Percentiles rank a stretch among this genome's conserved stretches.
phyloP scores from a whole-genome alignment of 352 stramenopile genomes.

The Globisporangium mamillatum region DNA sequence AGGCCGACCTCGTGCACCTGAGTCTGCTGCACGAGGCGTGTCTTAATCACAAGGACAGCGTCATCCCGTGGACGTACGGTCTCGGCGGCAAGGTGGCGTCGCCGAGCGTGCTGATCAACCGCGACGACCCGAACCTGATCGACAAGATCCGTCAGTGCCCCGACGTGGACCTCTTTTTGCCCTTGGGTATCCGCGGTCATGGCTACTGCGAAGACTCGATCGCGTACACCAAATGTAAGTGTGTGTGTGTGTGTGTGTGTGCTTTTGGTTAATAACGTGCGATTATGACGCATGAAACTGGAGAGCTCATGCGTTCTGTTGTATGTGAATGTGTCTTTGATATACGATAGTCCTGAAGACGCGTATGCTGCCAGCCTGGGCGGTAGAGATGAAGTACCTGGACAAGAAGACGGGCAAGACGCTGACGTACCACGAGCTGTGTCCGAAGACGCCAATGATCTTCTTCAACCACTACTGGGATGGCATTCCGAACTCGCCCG shows the following conservation, averaged over 20 bases:
- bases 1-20: slow-evolving; percentile 44
- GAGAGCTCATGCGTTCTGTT: not conserved
- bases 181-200: slow-evolving; percentile 21
- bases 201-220: slow-evolving; percentile 51
- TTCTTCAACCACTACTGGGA: slow-evolving; percentile 34
- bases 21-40: slow-evolving; percentile 51
- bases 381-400: slow-evolving; percentile 7
- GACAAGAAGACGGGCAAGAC: slow-evolving; percentile 10
- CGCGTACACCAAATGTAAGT: slow-evolving; percentile 40
- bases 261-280: not conserved
- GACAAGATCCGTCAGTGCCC: slow-evolving; percentile 32
- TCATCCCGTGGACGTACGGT: slow-evolving; percentile 27
- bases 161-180: slow-evolving; percentile 37
- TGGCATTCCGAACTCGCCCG: slow-evolving; percentile 21
- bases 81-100: slow-evolving; percentile 5
- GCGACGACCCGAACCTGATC: slow-evolving; percentile 19
- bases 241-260: not conserved
- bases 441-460: slow-evolving; percentile 21
- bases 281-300: not conserved
- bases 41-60: slow-evolving; percentile 22
- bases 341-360: slow-evolving; percentile 1
- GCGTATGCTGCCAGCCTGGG: not conserved
- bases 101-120: slow-evolving; percentile 14
- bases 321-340: not conserved
- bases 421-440: slow-evolving; percentile 31